A percentile compares a stretch with the other conserved stretches of the same genome.
These are phyloP conservation scores for Coleophoma eucalyptorum DNA, from an alignment of 2,329 filamentous ascomycete species.

Conservation along the genomic window DNA sequence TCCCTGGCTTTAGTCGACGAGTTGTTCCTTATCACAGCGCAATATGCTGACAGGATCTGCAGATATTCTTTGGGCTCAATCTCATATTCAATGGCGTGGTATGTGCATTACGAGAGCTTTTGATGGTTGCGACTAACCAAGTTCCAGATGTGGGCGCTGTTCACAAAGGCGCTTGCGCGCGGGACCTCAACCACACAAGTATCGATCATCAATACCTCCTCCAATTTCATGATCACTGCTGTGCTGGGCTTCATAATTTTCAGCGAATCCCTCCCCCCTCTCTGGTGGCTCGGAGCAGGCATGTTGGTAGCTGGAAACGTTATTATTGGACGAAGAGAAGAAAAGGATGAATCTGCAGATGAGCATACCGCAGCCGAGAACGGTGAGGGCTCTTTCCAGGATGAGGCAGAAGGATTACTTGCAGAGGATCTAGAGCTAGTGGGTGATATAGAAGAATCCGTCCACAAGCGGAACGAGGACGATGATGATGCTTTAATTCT, in stretches of 20 bases:
- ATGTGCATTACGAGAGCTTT: constrained; percentile 24
- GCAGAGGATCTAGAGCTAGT: constrained; percentile 13
- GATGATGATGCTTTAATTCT: constrained; percentile 22
- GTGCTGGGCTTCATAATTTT: constrained; percentile 69
- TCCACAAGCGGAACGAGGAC: constrained; percentile 7
- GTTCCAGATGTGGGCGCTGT: constrained; percentile 72
- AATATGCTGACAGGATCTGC: too few species aligned
- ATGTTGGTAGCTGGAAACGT: constrained; percentile 74
- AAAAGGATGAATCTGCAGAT: constrained; percentile 28
- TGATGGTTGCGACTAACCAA: background rate
- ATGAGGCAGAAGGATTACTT: constrained; percentile 7
- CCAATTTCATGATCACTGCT: constrained; percentile 78
- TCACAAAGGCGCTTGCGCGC: constrained; percentile 72
- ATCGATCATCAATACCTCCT: constrained; percentile 76
- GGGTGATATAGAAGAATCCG: constrained; percentile 4
- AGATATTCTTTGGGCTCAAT: constrained; percentile 70
- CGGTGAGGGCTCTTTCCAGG: constrained; percentile 7
- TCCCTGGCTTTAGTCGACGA: too few species aligned
- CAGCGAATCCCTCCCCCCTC: constrained; percentile 62
- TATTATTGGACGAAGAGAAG: constrained; percentile 69
- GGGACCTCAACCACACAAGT: constrained; percentile 76
- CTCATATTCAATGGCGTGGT: constrained; percentile 70
- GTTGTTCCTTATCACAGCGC: too few species aligned
- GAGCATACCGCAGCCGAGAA: constrained; percentile 9
- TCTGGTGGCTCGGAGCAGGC: constrained; percentile 75